Base-by-base conservation (phyloP, 352 stramenopile species). In the Ophiocytium majus region DNA sequence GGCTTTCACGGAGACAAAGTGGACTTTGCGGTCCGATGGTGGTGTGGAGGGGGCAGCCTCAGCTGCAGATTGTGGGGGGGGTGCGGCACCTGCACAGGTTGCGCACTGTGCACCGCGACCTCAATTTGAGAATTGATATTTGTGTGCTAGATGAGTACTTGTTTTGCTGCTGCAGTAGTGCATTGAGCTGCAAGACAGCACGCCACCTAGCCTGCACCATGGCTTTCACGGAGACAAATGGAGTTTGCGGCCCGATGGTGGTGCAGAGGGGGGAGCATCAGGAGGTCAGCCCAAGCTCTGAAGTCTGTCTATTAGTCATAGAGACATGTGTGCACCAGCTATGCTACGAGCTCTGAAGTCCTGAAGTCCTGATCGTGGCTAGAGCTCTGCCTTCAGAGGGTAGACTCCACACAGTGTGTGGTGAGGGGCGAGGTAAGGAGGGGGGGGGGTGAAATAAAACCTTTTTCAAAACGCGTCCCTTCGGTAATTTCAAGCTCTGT, bases 31-130 rank as follows among this genome's bases (percentile, higher is more conserved):
- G 71, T 31, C 79, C 79, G 28, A 76, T 43, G 32, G 80, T 88
- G 49, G 23, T 88, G n/a, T 34, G 82, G 63, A 64, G 74, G 50
- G 82, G 92, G 1, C 86, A 94, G n/a, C n/a, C n/a, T n/a, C n/a
- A n/a, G 35, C 89, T 92, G 75, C 91, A 95, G 82, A 93, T 96
- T 90, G 92, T 90, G 63, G 90, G 87, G n/a, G 93, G 93, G 36
- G 90, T 96, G 9, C 82, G 89, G 35, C 92, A 95, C 86, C 90
- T 96, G 19, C 93, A 96, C 86, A 90, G 88, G 0, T 86, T 94
- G 14, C 82, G 91, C n/a, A 96, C 96, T 83, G 92, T 96, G 0
- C 93, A 96, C 86, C 81, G 92, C 81, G 92, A 95, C 85, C 64
- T 95, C 17, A 75, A 75, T 5, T 5, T 81, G 76, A 5, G 37